A percentile compares a stretch with the other conserved stretches of the same genome.
phyloP scores from a whole-genome alignment of 2,329 filamentous ascomycete genomes.

The Raffaelea ambrosiae region DNA sequence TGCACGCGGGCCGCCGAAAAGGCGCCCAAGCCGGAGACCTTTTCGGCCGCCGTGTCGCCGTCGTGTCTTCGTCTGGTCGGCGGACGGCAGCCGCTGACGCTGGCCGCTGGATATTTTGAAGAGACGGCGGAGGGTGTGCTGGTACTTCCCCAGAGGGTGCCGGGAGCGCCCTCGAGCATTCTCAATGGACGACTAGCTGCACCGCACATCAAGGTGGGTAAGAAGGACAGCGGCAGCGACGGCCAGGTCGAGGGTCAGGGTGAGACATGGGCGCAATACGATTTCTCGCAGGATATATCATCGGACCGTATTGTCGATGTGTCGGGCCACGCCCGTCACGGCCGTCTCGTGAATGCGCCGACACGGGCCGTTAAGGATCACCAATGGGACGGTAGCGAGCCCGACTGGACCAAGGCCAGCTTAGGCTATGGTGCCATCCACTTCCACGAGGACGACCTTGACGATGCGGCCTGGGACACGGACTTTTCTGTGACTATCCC shows the following conservation, averaged over 20 bases:
- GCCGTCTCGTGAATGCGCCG: conserved; percentile 2
- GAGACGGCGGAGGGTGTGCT: no score
- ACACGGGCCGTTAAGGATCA: conserved; percentile 3
- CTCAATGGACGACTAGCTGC: no score
- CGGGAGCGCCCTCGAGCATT: no score
- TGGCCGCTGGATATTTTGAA: no score
- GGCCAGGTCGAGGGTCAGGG: conserved; percentile 1
- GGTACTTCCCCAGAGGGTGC: no score
- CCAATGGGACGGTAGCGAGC: conserved; percentile 4
- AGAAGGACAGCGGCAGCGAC: background rate
- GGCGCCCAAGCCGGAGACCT: no score
- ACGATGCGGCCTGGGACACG: conserved; percentile 5
- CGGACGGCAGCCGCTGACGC: no score
- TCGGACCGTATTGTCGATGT: conserved; percentile 2
- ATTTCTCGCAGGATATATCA: conserved; percentile 4
- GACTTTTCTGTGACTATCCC: conserved; percentile 1
- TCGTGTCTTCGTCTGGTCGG: no score
- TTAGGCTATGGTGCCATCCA: conserved; percentile 6
- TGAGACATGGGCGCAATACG: no score
- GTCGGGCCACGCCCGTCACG: background rate
- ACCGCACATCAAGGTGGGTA: no score
- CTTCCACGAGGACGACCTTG: conserved; percentile 7
- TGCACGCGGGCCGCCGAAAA: no score
- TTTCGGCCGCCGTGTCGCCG: no score
- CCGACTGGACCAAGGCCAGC: conserved; percentile 3